Evolutionary conservation across 176 grass and related monocot species (phyloP), one percentile per base, ranked within the genome.

Genomic region (Echinochloa phyllopogon): DNA sequence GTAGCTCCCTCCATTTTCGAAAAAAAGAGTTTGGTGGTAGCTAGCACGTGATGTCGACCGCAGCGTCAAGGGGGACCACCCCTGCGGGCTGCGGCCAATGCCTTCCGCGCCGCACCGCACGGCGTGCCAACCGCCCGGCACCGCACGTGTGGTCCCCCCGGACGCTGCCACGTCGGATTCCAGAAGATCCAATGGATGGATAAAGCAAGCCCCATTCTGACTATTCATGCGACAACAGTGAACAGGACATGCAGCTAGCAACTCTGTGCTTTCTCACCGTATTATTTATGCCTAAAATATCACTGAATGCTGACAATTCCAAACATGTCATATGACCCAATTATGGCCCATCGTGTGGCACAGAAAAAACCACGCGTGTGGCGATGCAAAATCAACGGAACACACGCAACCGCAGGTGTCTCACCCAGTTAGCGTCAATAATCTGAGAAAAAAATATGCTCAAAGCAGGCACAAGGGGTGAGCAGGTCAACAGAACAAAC

Each of bases 31-130:
- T 53, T 13, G 56, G 56, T 58, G 56, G 58, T 41, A 64, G 81
- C 29, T 75, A 25, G 8, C 70, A 75, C 58, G 52, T 73, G 65
- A 73, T 21, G 37, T 36, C 15, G 84, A 33, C 29, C 29, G 29
- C 29, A 33, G 29, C 29, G 29, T 33, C 29, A 1, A 33, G 29
- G 29, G 29, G 1, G 29, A 33, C 29, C 29, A 33, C 29, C 2
- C 29, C 29, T 33, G 29, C 29, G 29, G 29, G 29, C 29, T 33
- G 29, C 29, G 29, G 29, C 29, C 29, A 33, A 33, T 33, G 29
- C 29, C 29, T 33, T 33, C 29, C 29, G 29, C 29, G 29, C 29
- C 29, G 29, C 29, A 33, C 29, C 29, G 29, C 61, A 45, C 23
- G 16, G 15, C 65, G 38, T 14, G 23, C 6, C 72, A 53, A 51